Evolutionary conservation across 1,284 basidiomycete species (phyloP), one percentile per base, ranked within the genome.

Genomic region (Microbotryum silenes-acaulis): DNA sequence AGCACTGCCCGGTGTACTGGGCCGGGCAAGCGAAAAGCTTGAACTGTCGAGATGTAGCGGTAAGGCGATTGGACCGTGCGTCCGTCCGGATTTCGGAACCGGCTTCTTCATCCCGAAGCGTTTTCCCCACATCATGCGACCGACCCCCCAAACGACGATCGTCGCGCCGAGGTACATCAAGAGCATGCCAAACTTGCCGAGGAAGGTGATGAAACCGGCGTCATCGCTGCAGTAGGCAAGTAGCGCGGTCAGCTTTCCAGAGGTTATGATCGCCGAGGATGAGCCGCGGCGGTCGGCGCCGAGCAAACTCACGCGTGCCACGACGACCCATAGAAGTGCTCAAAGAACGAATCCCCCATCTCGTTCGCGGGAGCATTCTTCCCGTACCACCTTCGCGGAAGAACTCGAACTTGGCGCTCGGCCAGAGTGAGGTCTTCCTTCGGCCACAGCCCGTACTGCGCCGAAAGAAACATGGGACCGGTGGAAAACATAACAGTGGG

Each of bases 401-500:
- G 79, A 62, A 98, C 85, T 62, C 96, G 87, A 16, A 97, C 81
- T 59, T 87, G 86, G 51, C 82, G 58, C 23, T 64, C 65, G 47
- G 74, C 59, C 37, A 42, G 16, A 12, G 37, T 42, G 21, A 85
- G 84, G 65, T 90, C 86, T 21, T 85, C 81, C 42, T 88, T 80
- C 33, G 85, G 83, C 78, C 87, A 91, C 62, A 89, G 79, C 60
- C 88, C 85, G 75, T 91, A 89, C 76, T 94, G 85, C 23, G 88
- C 83, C 3, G 89, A 89, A 27, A 97, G 77, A 78, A 92, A 90
- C 77, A 78, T 78, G 37, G 77, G 79, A 2, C 94, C 94, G 0
- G 96, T 98, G 54, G 91, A 91, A 79, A 98, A 98, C 94, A 98
- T 98, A 78, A 98, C 94, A 44, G 94, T 98, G 37, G 96, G 94